Base-by-base conservation (phyloP, 352 stramenopile species). In the Globisporangium heterothallicum region DNA sequence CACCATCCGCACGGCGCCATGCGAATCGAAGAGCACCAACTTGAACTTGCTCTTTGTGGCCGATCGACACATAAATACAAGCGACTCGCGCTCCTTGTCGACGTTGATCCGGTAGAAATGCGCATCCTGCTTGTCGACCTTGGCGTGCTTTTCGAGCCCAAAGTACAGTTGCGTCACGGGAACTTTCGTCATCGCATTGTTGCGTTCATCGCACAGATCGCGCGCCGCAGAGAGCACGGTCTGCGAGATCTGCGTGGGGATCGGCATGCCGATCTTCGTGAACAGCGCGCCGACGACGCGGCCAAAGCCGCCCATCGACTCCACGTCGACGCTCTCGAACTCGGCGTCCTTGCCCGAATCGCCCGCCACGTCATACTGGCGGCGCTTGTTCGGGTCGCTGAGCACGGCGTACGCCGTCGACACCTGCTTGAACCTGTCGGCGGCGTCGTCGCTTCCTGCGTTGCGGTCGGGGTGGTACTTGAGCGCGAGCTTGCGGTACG, bases 391-490 rank as follows among this genome's bases (percentile, higher is more conserved):
- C 19, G 82, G 79, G 65, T 94, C 81, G 51, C 79, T 90, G 42
- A 94, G 72, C 48, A 94, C 69, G 25, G 82, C 78, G 63, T 94
- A 94, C n/a, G 84, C 84, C 26, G 79, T 86, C 35, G 78, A 88
- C 19, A 90, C 81, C 45, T 81, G 67, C 59, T 94, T 94, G 62
- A 94, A 94, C 59, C 88, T 78, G 46, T 94, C 80, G 22, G 72
- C 76, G 7, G 84, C 84, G 19, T 91, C 84, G 36, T 68, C 64
- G 19, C 76, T 86, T 56, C 85, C 84, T 21, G 76, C 77, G 45
- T 95, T 94, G 56, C 84, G 82, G 60, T 96, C 87, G 18, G 87
- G 87, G 55, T 96, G 87, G 59, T 88, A 91, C 66, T 95, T 94
- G 61, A 94, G 80, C 53, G 84, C 84, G 38, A 95, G 67, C 67